Evolutionary conservation across 495 filamentous ascomycete genomes (phyloP), one percentile per base, ranked within the genome.

Genomic region (Aspergillus haitiensis): DNA sequence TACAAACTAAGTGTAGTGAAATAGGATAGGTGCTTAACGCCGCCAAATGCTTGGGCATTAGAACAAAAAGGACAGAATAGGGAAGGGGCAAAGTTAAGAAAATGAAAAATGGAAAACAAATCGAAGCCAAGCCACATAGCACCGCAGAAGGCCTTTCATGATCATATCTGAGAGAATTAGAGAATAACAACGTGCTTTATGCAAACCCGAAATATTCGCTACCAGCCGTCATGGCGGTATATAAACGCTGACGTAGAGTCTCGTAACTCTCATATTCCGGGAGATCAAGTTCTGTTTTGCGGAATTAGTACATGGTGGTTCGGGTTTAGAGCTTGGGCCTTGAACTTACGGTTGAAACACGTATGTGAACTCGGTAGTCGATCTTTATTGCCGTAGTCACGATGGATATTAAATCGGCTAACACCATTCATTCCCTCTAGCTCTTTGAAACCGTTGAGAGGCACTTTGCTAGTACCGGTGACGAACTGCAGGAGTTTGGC

Each of bases 371-470:
- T 95, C 62, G 94, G 94, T 55, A 99, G 84, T 56, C 95, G 88
- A 69, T 98, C 93, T 76, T 97, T 98, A 82, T 89, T 96, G 60
- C 94, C 94, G 74, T 97, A 98, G 72, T 98, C 95, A 52, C 94
- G 89, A 71, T 99, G 94, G 65, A 99, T 97, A 74, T 97, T 99
- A 86, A 99, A 99, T 62, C 88, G 85, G 73, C 88, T 95, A 76
- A 99, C 88, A 46, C 94, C 94, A 71, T 99, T 98, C 94, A 99
- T 99, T 61, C 94, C 94, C 75, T 99, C 94, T 21, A 99, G 85
- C 73, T 99, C 93, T 76, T 94, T 97, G 82, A 99, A 99, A 31
- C 94, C 94, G 66, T 99, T 99, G 47, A 99, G 86, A 45, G 94
- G 94, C 27, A 99, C 94, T 78, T 99, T 99, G 75, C 90, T 94